Conservation (phyloP, 148 eudicot species). For the Vaccinium darrowii region DNA sequence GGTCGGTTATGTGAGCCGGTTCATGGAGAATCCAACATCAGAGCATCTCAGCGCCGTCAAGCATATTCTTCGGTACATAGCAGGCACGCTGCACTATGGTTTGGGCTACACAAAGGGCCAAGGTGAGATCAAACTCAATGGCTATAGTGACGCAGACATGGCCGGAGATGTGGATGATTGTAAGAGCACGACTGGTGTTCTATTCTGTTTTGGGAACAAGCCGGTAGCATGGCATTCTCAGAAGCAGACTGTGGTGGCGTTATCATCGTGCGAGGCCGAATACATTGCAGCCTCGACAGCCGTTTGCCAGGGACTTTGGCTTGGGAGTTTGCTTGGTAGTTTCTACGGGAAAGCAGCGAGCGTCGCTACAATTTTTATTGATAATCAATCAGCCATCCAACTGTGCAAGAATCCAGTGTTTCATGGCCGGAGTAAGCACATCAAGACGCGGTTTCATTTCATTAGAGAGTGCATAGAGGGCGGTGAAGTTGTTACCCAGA, state of each 20-base stretch:
- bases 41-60: too few species aligned
- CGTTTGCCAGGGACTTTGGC: not conserved
- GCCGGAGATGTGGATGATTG: not conserved
- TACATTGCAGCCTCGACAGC: not conserved
- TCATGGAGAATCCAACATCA: too few species aligned
- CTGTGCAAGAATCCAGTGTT: too few species aligned
- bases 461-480: not conserved
- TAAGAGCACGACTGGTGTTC: not conserved
- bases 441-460: not conserved
- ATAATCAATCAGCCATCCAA: not conserved
- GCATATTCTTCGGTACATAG: not conserved
- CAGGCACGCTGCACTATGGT: not conserved
- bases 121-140: not conserved
- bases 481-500: not conserved
- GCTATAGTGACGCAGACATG: not conserved
- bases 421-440: not conserved
- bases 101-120: not conserved
- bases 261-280: not conserved
- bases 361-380: not conserved
- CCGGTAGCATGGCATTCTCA: not conserved
- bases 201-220: not conserved
- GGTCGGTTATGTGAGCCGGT: too few species aligned
- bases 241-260: not conserved
- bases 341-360: not conserved
- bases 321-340: not conserved